Evolutionary conservation across 495 filamentous ascomycete genomes (phyloP), one percentile per base, ranked within the genome.

Genomic region (Astrothelium subdiscretum): DNA sequence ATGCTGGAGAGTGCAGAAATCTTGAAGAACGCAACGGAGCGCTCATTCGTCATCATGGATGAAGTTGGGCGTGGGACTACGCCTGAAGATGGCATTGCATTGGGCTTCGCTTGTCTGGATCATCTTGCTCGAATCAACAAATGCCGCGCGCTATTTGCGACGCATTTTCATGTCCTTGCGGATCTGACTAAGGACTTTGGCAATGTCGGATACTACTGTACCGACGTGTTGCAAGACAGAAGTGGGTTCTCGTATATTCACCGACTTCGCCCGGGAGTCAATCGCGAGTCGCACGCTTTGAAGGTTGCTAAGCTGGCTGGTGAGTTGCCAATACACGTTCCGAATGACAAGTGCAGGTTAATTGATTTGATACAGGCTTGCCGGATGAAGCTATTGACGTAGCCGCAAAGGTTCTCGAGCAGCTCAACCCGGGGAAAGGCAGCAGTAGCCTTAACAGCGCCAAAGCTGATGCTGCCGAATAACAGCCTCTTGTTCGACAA

Each of bases 11-110:
- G 87, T 18, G 85, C 87, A 1, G 75, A 80, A 40, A 91, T 91
- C 62, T 76, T 91, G 38, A 80, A 79, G 32, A 71, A 80, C 59
- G 87, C 87, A 0, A 89, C 87, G 11, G 72, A 77, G 12, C 77
- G 83, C 3, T 89, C 85, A 0, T 92, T 98, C 66, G 94, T 97
- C n/a, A 90, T 98, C 69, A 97, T 98, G 92, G 94, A 98, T 70
- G 94, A 98, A 76, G 86, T 98, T 22, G 94, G 94, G 0, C 82
- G 94, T 24, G 94, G 94, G 1, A 98, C 95, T 10, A 95, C 92
- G 2, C 91, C 94, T 0, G 85, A 89, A 63, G 95, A 97, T 69
- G 95, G 94, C 2, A 79, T 86, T 11, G 95, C 94, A 1, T 84
- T 98, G 12, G 91, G 90, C 6, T 97, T 89, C 70, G 94, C 94